Evolutionary conservation across 108 stramenopile genomes (phyloP), one percentile per base, ranked within the genome.

Genomic region (Nitzschia sp.): DNA sequence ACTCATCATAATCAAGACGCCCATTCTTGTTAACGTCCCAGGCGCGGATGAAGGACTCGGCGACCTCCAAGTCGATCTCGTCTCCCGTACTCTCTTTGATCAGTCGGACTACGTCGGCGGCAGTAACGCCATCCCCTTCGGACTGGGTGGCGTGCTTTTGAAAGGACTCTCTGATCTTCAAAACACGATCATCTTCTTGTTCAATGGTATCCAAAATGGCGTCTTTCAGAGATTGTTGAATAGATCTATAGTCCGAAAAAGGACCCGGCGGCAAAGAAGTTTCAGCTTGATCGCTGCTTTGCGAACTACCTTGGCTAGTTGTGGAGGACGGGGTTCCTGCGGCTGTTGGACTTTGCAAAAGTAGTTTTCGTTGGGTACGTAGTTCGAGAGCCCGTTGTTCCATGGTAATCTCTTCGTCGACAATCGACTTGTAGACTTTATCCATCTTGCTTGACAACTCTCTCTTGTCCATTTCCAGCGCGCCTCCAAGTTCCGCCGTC

Each of bases 11-110:
- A 47, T 68, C 67, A 3, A 68, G 54, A 6, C 48, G 38, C 15
- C 25, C 32, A 49, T 68, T 55, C 11, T 68, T 23, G 36, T 68
- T 49, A 5, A 24, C 6, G 27, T 68, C 67, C 67, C 67, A 68
- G 2, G 6, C 54, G 5, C 35, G 33, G 21, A 68, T 28, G 15
- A 68, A 42, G 4, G 46, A 27, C 13, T 49, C 24, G 27, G 67
- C 67, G 9, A 19, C 55, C 24, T 55, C 54, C 9, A 68, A 3
- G 31, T n/a, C 21, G 18, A 68, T 51, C 23, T 68, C 67, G 3
- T 68, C 33, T 19, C 67, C 67, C 3, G 54, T 68, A 19, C 13
- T 32, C 8, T 32, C 67, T 24, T 57, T 68, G 34, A 68, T 57
- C 13, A 68, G 25, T 33, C 67, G 54, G 3, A 68, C 55, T 3